Base-by-base conservation (phyloP, 345 rosid genomes). In the Durio zibethinus region DNA sequence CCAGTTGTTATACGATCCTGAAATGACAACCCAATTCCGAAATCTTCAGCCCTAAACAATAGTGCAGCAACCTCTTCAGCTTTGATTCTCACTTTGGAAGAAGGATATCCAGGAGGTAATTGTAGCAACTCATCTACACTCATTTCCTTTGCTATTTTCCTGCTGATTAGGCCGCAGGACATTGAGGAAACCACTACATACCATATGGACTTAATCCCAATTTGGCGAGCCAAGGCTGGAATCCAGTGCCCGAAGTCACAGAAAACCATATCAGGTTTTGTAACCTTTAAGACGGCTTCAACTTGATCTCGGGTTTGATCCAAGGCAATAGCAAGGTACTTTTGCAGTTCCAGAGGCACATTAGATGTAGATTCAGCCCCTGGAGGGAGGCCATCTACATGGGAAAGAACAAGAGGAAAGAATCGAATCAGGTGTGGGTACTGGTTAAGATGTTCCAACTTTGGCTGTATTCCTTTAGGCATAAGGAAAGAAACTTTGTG, bases 401-500 rank as follows among this genome's bases (percentile, higher is more conserved):
- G 83, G 45, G 92, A 87, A 27, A 89, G 35, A 6, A 57, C 52
- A 54, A 89, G 20, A 20, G 84, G 72, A 23, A 73, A 77, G 80
- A 90, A 86, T 38, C 66, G 23, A 56, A 89, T 80, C 38, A 38
- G 83, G 10, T 83, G 5, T 7, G 92, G 92, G 43, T 79, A 76
- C 12, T 54, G 59, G 66, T 86, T 89, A 69, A 74, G 78, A 43
- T 77, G 84, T 78, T 83, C 67, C 7, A 89, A 31, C 23, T 82
- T 65, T 60, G 72, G 78, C 4, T 71, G 79, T 43, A 86, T 82
- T 80, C 83, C 86, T 36, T 74, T 77, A 67, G 91, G 88, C 1
- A 86, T 67, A 73, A 89, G 83, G 83, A 86, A 80, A 38, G 90
- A 79, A 45, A 82, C 60, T 15, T 65, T 84, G 11, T 81, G 87